Percentiles rank a stretch among this genome's conserved stretches.
Evolutionary conservation across 2,329 filamentous ascomycete genomes (phyloP).

Genomic region (Fusarium armeniacum): DNA sequence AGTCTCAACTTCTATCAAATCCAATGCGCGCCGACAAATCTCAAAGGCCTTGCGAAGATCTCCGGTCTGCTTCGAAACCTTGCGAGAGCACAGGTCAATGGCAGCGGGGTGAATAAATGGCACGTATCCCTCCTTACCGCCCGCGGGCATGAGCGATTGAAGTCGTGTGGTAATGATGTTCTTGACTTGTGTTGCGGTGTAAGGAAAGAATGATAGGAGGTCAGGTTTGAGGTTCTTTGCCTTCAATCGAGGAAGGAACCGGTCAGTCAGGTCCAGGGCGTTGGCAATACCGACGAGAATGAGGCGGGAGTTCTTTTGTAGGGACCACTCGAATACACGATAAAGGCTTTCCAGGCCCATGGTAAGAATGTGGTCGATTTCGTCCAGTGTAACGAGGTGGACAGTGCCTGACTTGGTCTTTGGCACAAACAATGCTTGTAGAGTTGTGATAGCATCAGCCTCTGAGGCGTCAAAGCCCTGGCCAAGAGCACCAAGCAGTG

Average conservation of each 20-base stretch:
- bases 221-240: conserved; percentile 91
- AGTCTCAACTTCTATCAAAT: conserved; percentile 89
- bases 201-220: conserved; percentile 91
- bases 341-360: conserved; percentile 91
- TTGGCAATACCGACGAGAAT: conserved; percentile 95
- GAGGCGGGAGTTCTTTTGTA: conserved; percentile 83
- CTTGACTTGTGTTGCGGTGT: conserved; percentile 88
- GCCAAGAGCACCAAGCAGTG: conserved; percentile 78
- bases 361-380: conserved; percentile 93
- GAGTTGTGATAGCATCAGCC: conserved; percentile 74
- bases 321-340: conserved; percentile 95
- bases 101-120: conserved; percentile 95
- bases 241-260: conserved; percentile 93
- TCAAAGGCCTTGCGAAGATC: conserved; percentile 96
- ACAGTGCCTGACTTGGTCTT: conserved; percentile 69
- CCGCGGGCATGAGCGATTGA: conserved; percentile 74
- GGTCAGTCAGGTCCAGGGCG: conserved; percentile 93
- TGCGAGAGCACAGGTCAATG: conserved; percentile 93
- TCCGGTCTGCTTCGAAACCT: conserved; percentile 93
- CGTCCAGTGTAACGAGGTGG: conserved; percentile 90
- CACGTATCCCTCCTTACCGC: conserved; percentile 71
- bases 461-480: conserved; percentile 72
- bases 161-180: conserved; percentile 88
- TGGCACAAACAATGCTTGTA: conserved; percentile 79
- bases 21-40: conserved; percentile 89